Evolutionary conservation across 164 flowering plant genomes (phyloP).

Genomic region (Umbilicus rupestris): DNA sequence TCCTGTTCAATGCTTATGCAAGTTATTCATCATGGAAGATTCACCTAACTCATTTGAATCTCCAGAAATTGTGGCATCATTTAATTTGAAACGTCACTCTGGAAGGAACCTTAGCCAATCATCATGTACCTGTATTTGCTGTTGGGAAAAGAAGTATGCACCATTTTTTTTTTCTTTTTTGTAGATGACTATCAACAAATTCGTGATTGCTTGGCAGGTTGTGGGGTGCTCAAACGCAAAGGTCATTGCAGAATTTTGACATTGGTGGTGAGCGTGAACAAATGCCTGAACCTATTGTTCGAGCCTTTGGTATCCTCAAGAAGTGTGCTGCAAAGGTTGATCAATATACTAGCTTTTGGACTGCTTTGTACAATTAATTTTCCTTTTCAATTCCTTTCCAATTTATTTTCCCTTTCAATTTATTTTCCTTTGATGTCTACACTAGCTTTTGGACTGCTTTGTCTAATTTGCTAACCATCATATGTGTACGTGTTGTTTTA

Average conservation of each 20-base stretch:
- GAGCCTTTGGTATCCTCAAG: conserved; percentile 89
- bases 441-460: background rate
- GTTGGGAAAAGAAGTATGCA: background rate
- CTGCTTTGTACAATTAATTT: no score
- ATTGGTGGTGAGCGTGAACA: conserved; percentile 94
- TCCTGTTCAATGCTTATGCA: no score
- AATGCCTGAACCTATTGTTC: conserved; percentile 95
- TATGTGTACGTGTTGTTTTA: no score
- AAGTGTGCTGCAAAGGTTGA: conserved; percentile 98
- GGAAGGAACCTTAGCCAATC: background rate
- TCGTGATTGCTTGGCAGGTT: conserved; percentile 35
- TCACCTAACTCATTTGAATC: no score
- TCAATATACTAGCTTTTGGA: no score
- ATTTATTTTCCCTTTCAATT: background rate
- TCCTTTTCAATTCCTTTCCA: no score
- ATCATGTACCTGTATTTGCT: background rate
- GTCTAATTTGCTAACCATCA: background rate
- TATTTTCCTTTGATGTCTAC: background rate
- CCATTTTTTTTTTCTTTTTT: no score
- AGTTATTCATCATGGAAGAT: no score
- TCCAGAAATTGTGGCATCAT: no score
- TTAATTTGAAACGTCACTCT: no score
- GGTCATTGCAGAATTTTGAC: conserved; percentile 93
- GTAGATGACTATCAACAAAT: background rate
- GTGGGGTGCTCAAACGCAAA: conserved; percentile 99